Conservation (phyloP, 768 basidiomycete genomes). For the Naganishia onofrii region DNA sequence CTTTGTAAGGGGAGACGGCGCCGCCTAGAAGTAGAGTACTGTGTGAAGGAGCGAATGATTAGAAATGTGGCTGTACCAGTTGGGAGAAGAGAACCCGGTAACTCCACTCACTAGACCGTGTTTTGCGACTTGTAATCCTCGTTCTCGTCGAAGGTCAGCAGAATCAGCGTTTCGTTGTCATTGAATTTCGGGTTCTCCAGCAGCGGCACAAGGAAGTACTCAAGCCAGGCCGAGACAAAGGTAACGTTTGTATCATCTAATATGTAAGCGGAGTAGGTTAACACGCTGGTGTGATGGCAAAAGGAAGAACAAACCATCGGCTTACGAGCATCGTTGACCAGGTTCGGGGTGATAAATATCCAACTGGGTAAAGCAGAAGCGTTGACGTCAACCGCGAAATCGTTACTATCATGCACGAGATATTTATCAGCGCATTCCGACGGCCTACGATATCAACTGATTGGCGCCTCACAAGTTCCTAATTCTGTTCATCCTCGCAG, state of each 20-base stretch:
- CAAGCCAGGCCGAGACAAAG: constrained; percentile 57
- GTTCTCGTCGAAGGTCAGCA: constrained; percentile 65
- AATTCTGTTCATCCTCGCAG: constrained; percentile 55
- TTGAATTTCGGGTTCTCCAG: constrained; percentile 61
- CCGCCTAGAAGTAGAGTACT: constrained; percentile 34
- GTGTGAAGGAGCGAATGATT: constrained; percentile 18
- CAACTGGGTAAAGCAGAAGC: constrained; percentile 61
- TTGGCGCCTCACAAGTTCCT: constrained; percentile 57
- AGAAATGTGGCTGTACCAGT: no score
- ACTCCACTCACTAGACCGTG: constrained; percentile 54
- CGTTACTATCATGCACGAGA: constrained; percentile 50
- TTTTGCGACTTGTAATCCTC: constrained; percentile 54
- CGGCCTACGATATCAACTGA: not conserved
- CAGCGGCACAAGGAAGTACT: constrained; percentile 59
- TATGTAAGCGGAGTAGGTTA: not conserved
- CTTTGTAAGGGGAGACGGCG: constrained; percentile 27
- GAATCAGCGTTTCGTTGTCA: constrained; percentile 59
- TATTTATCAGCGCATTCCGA: not conserved
- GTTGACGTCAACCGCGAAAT: constrained; percentile 61
- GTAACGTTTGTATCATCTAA: constrained; percentile 60
- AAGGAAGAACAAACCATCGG: not conserved
- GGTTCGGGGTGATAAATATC: constrained; percentile 65
- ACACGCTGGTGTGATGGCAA: not conserved
- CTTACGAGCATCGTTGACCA: constrained; percentile 59
- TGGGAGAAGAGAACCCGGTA: no score